phyloP scores from a whole-genome alignment of 805 yeast species.

The Peterozyma xylosa region DNA sequence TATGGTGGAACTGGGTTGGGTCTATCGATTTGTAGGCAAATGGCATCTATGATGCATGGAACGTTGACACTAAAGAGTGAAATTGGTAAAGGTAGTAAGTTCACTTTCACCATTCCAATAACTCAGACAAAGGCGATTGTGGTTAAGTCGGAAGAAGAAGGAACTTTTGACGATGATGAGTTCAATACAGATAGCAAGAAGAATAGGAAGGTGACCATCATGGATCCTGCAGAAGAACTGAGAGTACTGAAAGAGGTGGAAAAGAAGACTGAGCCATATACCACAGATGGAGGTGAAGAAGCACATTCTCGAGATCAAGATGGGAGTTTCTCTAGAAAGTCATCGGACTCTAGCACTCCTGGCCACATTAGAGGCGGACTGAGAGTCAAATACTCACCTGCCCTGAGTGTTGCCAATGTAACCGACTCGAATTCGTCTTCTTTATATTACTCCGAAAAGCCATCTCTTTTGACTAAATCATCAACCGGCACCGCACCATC shows the following conservation, averaged over 20 bases:
- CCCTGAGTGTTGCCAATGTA: neutral
- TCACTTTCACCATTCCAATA: slow-evolving; percentile 72
- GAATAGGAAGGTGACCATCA: slow-evolving; percentile 42
- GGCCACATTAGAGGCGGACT: no score
- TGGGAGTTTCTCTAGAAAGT: neutral
- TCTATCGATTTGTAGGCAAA: slow-evolving; percentile 78
- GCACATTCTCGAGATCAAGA: no score
- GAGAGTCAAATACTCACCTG: neutral
- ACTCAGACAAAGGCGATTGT: slow-evolving; percentile 54
- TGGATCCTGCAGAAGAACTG: slow-evolving; percentile 9
- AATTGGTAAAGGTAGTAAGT: slow-evolving; percentile 79
- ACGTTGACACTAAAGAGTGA: slow-evolving; percentile 65
- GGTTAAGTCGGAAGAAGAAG: slow-evolving; percentile 21
- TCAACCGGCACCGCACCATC: slow-evolving; percentile 48
- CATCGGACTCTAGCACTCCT: neutral
- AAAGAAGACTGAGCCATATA: neutral
- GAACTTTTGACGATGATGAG: slow-evolving; percentile 54
- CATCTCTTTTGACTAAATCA: slow-evolving; percentile 34
- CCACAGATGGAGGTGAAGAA: neutral
- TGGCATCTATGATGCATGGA: slow-evolving; percentile 89
- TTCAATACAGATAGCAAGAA: slow-evolving; percentile 49
- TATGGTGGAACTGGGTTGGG: slow-evolving; percentile 97
- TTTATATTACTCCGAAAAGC: slow-evolving; percentile 28
- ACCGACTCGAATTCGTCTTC: slow-evolving; percentile 1
- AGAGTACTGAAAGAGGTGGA: neutral